These are phyloP conservation scores for Solanum chaucha DNA, from an alignment of 257 asterid species.

Conservation along the genomic window DNA sequence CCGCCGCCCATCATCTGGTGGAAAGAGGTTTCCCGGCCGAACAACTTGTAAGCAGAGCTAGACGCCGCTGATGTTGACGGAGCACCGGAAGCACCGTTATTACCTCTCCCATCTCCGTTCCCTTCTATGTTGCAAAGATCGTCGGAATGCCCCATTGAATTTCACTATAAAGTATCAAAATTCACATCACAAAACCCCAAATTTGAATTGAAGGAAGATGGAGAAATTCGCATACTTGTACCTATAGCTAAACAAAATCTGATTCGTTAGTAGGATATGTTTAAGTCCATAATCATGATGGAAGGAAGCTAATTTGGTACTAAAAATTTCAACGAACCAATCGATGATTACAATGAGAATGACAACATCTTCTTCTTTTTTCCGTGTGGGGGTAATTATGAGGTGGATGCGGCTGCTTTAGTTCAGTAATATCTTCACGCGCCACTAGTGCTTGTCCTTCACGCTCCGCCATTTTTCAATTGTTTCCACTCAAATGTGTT, in stretches of 20 bases:
- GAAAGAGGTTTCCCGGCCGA: conserved; percentile 42
- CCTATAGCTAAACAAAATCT: background rate
- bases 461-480: background rate
- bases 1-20: conserved; percentile 80
- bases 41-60: conserved; percentile 44
- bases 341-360: background rate
- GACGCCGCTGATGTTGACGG: conserved; percentile 21
- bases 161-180: background rate
- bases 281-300: background rate
- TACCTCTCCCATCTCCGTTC: conserved; percentile 37
- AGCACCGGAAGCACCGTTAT: conserved; percentile 11
- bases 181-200: background rate
- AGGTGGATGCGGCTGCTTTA: background rate
- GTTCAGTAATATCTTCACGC: background rate
- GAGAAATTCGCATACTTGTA: background rate
- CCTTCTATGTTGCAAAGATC: conserved; percentile 44
- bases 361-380: too few relatives aligned
- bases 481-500: background rate
- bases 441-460: background rate
- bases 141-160: conserved; percentile 55
- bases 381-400: background rate
- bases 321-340: conserved; percentile 4
- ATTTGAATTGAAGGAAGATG: background rate
- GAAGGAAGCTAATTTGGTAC: background rate
- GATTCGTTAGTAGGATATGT: background rate